phyloP scores from a whole-genome alignment of 2,329 filamentous ascomycete genomes.

The Colletotrichum chlorophyti region DNA sequence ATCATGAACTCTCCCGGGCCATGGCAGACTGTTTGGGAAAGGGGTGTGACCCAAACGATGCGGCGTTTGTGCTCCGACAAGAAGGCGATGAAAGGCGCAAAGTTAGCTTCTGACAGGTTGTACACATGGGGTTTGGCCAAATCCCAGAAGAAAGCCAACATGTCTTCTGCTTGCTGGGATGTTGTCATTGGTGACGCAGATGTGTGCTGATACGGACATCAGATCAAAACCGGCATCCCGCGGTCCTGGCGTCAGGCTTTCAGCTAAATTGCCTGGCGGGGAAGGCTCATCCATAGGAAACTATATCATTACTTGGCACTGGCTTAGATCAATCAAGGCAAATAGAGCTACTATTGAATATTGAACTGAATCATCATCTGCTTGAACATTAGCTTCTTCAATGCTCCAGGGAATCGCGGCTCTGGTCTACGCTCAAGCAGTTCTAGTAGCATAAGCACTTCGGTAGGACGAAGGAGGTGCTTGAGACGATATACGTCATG shows the following conservation, averaged over 20 bases:
- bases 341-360: too few species aligned
- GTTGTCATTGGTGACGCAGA: background rate
- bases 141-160: background rate
- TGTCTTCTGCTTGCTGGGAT: background rate
- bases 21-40: background rate
- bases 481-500: background rate
- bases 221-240: too few species aligned
- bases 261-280: too few species aligned
- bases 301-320: too few species aligned
- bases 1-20: background rate
- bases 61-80: background rate
- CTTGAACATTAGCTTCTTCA: too few species aligned
- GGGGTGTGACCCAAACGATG: constrained; percentile 3
- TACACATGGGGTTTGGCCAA: background rate
- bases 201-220: too few species aligned
- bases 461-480: background rate
- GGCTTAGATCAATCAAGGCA: too few species aligned
- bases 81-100: background rate
- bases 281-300: too few species aligned
- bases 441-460: background rate
- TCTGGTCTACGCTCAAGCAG: too few species aligned
- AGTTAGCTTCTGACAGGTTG: background rate
- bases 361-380: too few species aligned
- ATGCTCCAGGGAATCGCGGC: too few species aligned
- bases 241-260: too few species aligned